These are phyloP conservation scores for Marchantia polymorpha DNA, from an alignment of 225 moss, liverwort and hornwort species.

Conservation along the genomic window DNA sequence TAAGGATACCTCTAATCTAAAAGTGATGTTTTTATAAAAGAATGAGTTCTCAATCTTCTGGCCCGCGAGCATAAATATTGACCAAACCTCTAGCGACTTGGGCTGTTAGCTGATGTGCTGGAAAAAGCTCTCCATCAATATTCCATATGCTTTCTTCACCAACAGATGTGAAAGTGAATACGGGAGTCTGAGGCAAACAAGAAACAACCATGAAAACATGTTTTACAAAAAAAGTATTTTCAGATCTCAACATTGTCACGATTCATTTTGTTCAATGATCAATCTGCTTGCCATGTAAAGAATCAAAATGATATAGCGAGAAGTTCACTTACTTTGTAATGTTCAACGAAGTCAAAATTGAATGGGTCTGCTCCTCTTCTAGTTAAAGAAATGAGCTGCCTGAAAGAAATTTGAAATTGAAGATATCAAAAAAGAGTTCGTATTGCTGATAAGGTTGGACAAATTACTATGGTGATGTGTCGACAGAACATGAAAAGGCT, in stretches of 20 bases:
- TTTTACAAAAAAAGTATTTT: not conserved
- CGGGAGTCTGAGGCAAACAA: slow-evolving; percentile 61
- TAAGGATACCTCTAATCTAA: not conserved
- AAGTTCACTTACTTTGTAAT: slow-evolving; percentile 56
- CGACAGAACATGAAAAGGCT: not conserved
- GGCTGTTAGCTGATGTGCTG: slow-evolving; percentile 71
- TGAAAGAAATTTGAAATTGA: slow-evolving; percentile 18
- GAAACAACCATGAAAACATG: not conserved
- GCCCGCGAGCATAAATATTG: slow-evolving; percentile 79
- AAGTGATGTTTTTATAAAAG: not conserved
- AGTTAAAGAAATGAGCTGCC: slow-evolving; percentile 76
- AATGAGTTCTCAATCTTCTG: slow-evolving; percentile 40
- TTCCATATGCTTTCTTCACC: slow-evolving; percentile 83
- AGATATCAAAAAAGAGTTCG: not conserved
- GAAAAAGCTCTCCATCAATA: slow-evolving; percentile 89
- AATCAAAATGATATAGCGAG: not conserved
- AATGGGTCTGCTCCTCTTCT: slow-evolving; percentile 87
- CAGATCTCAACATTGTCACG: too few relatives aligned
- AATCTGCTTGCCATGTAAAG: not conserved
- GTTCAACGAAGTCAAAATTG: slow-evolving; percentile 81
- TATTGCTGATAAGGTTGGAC: not conserved
- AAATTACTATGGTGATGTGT: not conserved
- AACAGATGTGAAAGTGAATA: slow-evolving; percentile 71
- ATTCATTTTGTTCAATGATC: not conserved
- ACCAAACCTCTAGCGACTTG: slow-evolving; percentile 90